Evolutionary conservation across 257 asterid genomes (phyloP), one percentile per base, ranked within the genome.

Genomic region (Ehretia macrophylla): DNA sequence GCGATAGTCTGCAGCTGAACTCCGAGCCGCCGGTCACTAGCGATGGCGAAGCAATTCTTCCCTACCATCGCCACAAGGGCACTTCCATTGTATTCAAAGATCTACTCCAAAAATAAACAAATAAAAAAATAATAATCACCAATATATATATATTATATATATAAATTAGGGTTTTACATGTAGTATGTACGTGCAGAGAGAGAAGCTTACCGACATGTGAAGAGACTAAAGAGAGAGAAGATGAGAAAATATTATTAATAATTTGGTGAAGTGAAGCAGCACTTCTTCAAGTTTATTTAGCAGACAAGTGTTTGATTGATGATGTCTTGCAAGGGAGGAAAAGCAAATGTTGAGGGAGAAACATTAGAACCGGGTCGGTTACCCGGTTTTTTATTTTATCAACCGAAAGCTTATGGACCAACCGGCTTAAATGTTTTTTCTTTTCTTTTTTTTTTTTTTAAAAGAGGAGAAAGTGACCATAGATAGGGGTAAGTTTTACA

Each of bases 11-110:
- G 95, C 59, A 91, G 80, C 84, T 88, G 95, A 37, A 88, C 95
- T 6, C 98, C 98, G n/a, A 91, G 79, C 23, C 97, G 64, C 63
- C 95, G 81, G 64, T 91, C 95, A 39, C 98, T 91, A 44, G 98
- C 97, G 60, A 88, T 92, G 13, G 98, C 97, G 17, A 91, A 91
- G 71, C 98, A 91, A 63, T 91, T 88, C 67, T 88, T 85, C 60
- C 96, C 97, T 51, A 91, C 97, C 98, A 88, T 88, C 9, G 97
- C 98, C 67, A 88, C 97, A 47, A 88, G 49, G 51, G 95, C 98
- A 71, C 98, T 91, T 59, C 98, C 98, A 80, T 92, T 92, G 69
- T 92, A 92, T 83, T 92, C 97, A 40, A 92, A 88, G 79, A 92
- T 92, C 98, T 92, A 88, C 35, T 6, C 57, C n/a, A 48, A 37